These are phyloP conservation scores for Zymoseptoria tritici DNA, from an alignment of 2,329 filamentous ascomycete species.

Conservation along the genomic window DNA sequence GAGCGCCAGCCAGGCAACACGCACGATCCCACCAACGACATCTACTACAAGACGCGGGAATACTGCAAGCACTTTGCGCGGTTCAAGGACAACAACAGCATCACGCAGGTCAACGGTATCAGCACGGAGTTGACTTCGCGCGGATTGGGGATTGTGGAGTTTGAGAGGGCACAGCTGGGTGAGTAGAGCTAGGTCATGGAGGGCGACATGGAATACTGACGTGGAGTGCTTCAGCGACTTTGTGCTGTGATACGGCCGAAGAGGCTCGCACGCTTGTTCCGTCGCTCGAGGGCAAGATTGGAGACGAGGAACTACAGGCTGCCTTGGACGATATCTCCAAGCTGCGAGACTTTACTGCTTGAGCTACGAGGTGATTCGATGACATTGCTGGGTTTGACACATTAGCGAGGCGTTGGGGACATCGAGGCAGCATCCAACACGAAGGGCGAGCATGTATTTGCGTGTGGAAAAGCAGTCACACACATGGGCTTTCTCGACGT, in stretches of 20 bases:
- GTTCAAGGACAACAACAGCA: constrained; percentile 93
- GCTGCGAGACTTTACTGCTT: constrained; percentile 45
- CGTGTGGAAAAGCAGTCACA: background rate
- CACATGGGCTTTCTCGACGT: background rate
- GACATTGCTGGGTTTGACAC: constrained; percentile 2
- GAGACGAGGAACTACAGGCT: constrained; percentile 78
- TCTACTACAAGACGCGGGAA: constrained; percentile 47
- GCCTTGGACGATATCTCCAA: constrained; percentile 87
- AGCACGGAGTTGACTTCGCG: constrained; percentile 49
- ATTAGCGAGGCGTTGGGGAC: constrained; percentile 1
- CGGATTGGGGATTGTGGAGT: constrained; percentile 50
- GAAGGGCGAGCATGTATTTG: background rate
- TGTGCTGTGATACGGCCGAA: constrained; percentile 87
- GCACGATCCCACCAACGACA: constrained; percentile 45
- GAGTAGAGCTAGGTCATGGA: constrained; percentile 26
- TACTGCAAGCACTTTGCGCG: constrained; percentile 93
- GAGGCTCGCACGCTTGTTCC: constrained; percentile 96
- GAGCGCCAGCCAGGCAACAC: constrained; percentile 39
- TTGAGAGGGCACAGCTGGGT: constrained; percentile 91
- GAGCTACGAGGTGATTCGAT: background rate
- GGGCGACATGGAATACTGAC: constrained; percentile 1
- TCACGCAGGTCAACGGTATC: constrained; percentile 60
- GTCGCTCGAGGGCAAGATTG: constrained; percentile 79
- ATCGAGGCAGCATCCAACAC: background rate
- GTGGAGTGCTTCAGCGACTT: constrained; percentile 54